Conservation (phyloP, 2,329 filamentous ascomycete genomes). For the Sporothrix euskadiensis region DNA sequence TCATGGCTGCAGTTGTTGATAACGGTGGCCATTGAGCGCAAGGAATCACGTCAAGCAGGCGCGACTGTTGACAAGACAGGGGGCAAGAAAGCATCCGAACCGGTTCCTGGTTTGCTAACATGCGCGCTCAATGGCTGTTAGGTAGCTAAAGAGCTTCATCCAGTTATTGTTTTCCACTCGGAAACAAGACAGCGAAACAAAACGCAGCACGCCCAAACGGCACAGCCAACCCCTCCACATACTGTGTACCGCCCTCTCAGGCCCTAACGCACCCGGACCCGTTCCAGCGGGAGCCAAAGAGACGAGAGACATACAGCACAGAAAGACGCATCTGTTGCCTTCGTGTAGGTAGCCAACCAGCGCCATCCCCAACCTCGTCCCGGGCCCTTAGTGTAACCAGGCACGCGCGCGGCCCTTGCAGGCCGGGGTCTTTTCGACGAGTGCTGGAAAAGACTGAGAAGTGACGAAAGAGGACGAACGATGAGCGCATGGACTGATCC, state of each 20-base stretch:
- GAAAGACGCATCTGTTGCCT: conserved; percentile 29
- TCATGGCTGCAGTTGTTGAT: conserved; percentile 20
- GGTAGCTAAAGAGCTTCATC: not conserved
- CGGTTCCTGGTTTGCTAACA: conserved; percentile 24
- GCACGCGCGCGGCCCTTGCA: conserved; percentile 29
- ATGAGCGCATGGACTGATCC: not conserved
- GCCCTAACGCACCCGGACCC: not conserved
- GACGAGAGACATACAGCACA: not conserved
- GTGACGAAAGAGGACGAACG: not conserved
- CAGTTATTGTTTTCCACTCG: not conserved
- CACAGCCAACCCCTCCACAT: not conserved
- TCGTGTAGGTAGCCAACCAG: conserved; percentile 38
- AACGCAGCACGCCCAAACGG: conserved; percentile 16
- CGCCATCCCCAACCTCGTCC: conserved; percentile 29
- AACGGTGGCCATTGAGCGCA: conserved; percentile 2
- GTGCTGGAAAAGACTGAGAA: not conserved
- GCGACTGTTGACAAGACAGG: not conserved
- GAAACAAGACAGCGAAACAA: conserved; percentile 20
- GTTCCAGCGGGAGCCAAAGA: conserved; percentile 5
- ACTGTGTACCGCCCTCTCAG: not conserved
- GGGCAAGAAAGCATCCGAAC: not conserved
- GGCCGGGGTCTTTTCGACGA: not conserved
- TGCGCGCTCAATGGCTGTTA: not conserved
- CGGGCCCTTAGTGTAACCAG: conserved; percentile 38
- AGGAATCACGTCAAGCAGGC: not conserved